Percentiles rank a stretch among this genome's conserved stretches.
phyloP scores from a whole-genome alignment of 805 yeast species.

The Suhomyces pyralidae region DNA sequence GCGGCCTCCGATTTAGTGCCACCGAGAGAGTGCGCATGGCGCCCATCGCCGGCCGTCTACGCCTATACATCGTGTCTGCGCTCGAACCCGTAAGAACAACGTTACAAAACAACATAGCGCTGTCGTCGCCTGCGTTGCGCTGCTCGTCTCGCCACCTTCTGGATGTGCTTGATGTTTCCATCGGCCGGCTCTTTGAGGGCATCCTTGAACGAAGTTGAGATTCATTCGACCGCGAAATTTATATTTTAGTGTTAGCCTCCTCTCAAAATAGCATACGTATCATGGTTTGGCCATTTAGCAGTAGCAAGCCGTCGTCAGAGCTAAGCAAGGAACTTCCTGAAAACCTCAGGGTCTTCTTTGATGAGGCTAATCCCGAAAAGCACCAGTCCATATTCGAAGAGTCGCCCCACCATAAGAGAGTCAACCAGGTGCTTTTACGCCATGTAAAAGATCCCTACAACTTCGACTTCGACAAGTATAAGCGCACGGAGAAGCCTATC shows the following conservation, averaged over 20 bases:
- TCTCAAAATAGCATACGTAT: neutral
- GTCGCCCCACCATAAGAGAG: conserved; percentile 25
- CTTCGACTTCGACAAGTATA: conserved; percentile 30
- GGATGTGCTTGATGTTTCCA: conserved; percentile 30
- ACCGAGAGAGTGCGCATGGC: conserved; percentile 53
- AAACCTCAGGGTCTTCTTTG: conserved; percentile 30
- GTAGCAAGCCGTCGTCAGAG: conserved; percentile 22
- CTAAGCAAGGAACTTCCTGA: conserved; percentile 34
- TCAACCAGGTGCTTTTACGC: conserved; percentile 22
- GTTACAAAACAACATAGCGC: conserved; percentile 4
- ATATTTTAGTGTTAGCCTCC: neutral
- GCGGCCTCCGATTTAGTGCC: conserved; percentile 24
- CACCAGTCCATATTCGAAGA: conserved; percentile 21
- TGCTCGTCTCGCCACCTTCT: conserved; percentile 1
- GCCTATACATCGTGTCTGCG: conserved; percentile 37
- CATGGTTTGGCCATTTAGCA: conserved; percentile 31
- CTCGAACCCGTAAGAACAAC: conserved; percentile 17
- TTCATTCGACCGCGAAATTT: neutral
- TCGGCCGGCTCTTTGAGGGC: conserved; percentile 39
- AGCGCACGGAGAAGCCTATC: conserved; percentile 21
- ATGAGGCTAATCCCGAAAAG: conserved; percentile 28
- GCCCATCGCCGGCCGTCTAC: conserved; percentile 52
- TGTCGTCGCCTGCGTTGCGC: neutral
- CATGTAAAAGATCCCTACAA: conserved; percentile 17
- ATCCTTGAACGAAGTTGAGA: conserved; percentile 26